Evolutionary conservation across 208 protist genomes (phyloP), one percentile per base, ranked within the genome.

Genomic region (Trypanosoma mega): DNA sequence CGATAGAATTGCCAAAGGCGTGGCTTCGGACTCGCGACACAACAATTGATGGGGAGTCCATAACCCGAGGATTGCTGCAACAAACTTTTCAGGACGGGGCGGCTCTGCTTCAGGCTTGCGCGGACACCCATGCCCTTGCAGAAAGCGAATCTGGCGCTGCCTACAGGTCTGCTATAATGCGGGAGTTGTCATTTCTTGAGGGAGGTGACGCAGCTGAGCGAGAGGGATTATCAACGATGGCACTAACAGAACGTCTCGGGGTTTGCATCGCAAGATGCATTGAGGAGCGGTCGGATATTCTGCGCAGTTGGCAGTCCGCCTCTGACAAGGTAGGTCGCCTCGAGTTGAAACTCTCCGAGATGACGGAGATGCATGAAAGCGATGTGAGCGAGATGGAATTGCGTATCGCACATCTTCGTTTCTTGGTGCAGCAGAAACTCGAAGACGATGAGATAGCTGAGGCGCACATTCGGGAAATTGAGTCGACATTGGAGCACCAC

Each of bases 401-500:
- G 7, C 63, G 56, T 4, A 54, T 88, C 27, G 49, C 54, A 1
- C 53, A 74, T 16, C 79, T 88, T 67, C 72, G 78, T 4, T 55
- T 67, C 27, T 21, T 82, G 55, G 85, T 91, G 36, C 80, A 76
- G 26, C 52, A 45, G 24, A 91, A 91, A 64, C 63, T 82, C 20
- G 34, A 74, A n/a, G 77, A 68, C 1, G 84, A 87, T 21, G 72
- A 74, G 36, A 62, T 80, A 5, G 56, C 78, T 20, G 84, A 86
- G 71, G 55, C 68, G 45, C 67, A 87, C 18, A 59, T 70, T 29
- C 46, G 50, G 18, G 72, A 91, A 60, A 68, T 83, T 21, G 65
- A 84, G 58, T 51, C 43, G 2, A 46, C 67, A 44, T 72, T 82
- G 64, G 71, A 76, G 23, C 47, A 57, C 1, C 77, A 80, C 54